Base-by-base conservation (phyloP, 169 alveolate genomes). In the Cytauxzoon felis region DNA sequence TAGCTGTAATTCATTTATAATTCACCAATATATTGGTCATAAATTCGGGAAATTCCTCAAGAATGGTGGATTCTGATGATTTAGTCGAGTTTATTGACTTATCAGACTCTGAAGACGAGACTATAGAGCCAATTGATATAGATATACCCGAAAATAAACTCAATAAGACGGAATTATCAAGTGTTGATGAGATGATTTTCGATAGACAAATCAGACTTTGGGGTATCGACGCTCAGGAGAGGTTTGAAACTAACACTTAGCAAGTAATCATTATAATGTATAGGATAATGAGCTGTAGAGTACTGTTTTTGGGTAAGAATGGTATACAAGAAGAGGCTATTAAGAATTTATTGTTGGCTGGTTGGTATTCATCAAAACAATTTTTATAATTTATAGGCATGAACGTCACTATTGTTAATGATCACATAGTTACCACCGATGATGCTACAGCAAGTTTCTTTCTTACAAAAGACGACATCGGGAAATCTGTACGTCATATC, bases 171-270 rank as follows among this genome's bases (percentile, higher is more conserved):
- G 5, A n/a, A 27, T 56, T 56, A 56, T 11, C 66, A 3, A 26
- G 16, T 16, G 43, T 72, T 36, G 83, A 80, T 19, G 59, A 51
- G 45, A 57, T 50, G 63, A 43, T 85, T 19, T 85, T 68, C 53
- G 91, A 85, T 54, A 79, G 91, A 7, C 91, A 85, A 78, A 72
- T 85, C 27, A 60, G 91, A 21, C 80, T 85, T 30, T 85, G 91
- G 91, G 91, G 91, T 7, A 71, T 85, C n/a, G 75, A 85, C 45
- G 88, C 84, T 2, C 91, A 85, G 40, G 76, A 80, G 40, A 63
- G 43, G 75, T 63, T 65, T 47, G 40, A 68, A 56, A 5, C 49
- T 64, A 49, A 56, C 59, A 18, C 41, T 66, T 57, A 65, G 70
- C 9, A 49, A 47, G 32, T 60, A 70, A 19, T 54, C 38, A 36